A percentile compares a stretch with the other conserved stretches of the same genome.
phyloP scores from a whole-genome alignment of 2,329 filamentous ascomycete species.

The Curvularia sp. region DNA sequence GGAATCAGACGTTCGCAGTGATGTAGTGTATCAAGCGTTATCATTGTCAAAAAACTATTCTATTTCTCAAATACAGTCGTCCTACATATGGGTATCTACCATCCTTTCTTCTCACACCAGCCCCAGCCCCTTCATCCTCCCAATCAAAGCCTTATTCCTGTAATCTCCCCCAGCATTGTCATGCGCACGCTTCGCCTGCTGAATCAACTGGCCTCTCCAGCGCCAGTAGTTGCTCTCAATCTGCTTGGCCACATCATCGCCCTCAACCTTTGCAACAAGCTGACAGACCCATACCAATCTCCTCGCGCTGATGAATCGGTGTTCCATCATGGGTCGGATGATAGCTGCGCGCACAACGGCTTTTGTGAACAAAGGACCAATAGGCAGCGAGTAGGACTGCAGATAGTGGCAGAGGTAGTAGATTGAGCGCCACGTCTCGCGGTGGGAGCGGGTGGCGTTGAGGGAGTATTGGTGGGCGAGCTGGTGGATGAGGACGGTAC shows the following conservation, averaged over 20 bases:
- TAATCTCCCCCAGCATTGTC: constrained; percentile 26
- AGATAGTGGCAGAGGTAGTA: constrained; percentile 42
- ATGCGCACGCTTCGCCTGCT: constrained; percentile 28
- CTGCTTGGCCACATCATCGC: constrained; percentile 34
- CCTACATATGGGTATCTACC: neutral
- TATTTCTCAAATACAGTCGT: neutral
- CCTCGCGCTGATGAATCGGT: constrained; percentile 38
- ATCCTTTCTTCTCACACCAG: constrained; percentile 26
- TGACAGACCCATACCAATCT: constrained; percentile 41
- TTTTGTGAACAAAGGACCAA: constrained; percentile 41
- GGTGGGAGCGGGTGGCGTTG: constrained; percentile 29
- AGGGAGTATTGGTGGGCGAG: constrained; percentile 44
- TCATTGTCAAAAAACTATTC: neutral
- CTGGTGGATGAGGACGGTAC: constrained; percentile 39
- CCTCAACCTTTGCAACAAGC: constrained; percentile 40
- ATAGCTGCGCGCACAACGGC: constrained; percentile 37
- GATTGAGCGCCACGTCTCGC: constrained; percentile 35
- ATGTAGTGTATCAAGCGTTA: neutral
- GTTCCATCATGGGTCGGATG: constrained; percentile 36
- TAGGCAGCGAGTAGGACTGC: constrained; percentile 24
- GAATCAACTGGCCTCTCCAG: constrained; percentile 42
- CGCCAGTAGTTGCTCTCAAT: constrained; percentile 38
- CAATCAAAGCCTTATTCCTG: constrained; percentile 34
- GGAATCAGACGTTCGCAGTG: neutral
- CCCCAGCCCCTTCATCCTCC: constrained; percentile 40